phyloP scores from a whole-genome alignment of 2,329 filamentous ascomycete species.

The Trichoderma pleuroti region DNA sequence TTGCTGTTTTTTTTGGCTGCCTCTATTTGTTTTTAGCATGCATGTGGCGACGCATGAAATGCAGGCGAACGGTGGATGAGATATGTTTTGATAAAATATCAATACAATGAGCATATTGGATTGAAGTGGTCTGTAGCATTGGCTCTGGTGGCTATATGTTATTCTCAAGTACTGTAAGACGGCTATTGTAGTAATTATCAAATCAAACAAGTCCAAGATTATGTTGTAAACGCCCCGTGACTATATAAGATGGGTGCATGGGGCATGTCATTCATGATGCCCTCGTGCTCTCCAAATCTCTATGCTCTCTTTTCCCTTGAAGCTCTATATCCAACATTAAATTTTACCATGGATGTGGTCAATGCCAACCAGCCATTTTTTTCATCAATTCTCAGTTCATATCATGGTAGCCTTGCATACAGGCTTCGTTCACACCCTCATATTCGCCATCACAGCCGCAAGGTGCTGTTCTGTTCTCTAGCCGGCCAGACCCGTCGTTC shows the following conservation, averaged over 20 bases:
- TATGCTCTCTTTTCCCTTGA: background rate
- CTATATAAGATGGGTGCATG: background rate
- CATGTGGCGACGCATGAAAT: constrained; percentile 18
- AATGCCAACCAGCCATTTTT: background rate
- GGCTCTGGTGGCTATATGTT: constrained; percentile 6
- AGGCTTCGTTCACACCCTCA: background rate
- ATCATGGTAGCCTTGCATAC: background rate
- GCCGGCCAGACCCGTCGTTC: background rate
- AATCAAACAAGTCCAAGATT: background rate
- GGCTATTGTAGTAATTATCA: constrained; percentile 15
- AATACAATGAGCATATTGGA: constrained; percentile 17
- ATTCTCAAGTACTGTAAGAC: constrained; percentile 10
- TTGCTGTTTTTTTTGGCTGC: background rate
- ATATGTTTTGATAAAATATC: constrained; percentile 17
- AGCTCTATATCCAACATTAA: background rate
- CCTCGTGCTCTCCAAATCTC: background rate
- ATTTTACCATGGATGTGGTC: background rate
- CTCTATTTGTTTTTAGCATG: constrained; percentile 13
- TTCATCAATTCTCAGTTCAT: background rate
- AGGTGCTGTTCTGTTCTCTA: background rate
- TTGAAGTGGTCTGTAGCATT: constrained; percentile 10
- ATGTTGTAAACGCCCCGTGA: background rate
- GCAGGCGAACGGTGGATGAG: constrained; percentile 15
- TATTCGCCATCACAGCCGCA: background rate
- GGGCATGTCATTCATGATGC: background rate